Evolutionary conservation across 1,139 yeast genomes (phyloP).

Genomic region (Candida pseudocylindracea): DNA sequence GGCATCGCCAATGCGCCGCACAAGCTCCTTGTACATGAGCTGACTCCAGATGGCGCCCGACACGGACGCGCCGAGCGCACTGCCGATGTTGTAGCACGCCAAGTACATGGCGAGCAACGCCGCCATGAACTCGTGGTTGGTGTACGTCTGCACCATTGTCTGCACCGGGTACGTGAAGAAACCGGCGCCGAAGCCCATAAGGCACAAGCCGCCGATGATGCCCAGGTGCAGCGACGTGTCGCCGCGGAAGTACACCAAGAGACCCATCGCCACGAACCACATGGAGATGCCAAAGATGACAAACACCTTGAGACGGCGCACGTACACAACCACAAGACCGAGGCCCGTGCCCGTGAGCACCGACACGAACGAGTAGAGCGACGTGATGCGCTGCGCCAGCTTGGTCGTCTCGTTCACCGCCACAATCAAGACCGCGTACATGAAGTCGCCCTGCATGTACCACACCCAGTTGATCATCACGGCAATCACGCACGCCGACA

Average conservation of each 20-base stretch:
- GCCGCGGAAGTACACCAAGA: slow-evolving; percentile 35
- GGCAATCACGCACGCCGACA: slow-evolving; percentile 22
- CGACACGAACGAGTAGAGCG: slow-evolving; percentile 41
- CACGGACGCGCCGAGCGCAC: slow-evolving; percentile 29
- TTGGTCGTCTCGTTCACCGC: slow-evolving; percentile 32
- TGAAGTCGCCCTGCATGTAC: slow-evolving; percentile 47
- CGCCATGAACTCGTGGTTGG: slow-evolving; percentile 46
- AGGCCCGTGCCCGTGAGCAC: slow-evolving; percentile 37
- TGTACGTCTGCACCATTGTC: slow-evolving; percentile 38
- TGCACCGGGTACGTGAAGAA: slow-evolving; percentile 47
- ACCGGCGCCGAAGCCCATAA: slow-evolving; percentile 56
- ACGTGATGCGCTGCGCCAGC: slow-evolving; percentile 45
- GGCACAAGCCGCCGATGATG: slow-evolving; percentile 40
- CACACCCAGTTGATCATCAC: slow-evolving; percentile 32
- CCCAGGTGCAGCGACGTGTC: slow-evolving; percentile 17
- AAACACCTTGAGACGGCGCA: slow-evolving; percentile 1
- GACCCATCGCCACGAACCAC: slow-evolving; percentile 36
- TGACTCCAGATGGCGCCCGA: slow-evolving; percentile 51
- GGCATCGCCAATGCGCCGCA: slow-evolving; percentile 3
- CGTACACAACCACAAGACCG: slow-evolving; percentile 27
- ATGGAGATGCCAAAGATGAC: slow-evolving; percentile 5
- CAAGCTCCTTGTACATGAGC: slow-evolving; percentile 6
- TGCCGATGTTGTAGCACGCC: slow-evolving; percentile 33
- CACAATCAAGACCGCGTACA: slow-evolving; percentile 41
- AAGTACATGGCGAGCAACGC: slow-evolving; percentile 31